Evolutionary conservation across 306 rosid genomes (phyloP).

Genomic region (Dicorynia guianensis): DNA sequence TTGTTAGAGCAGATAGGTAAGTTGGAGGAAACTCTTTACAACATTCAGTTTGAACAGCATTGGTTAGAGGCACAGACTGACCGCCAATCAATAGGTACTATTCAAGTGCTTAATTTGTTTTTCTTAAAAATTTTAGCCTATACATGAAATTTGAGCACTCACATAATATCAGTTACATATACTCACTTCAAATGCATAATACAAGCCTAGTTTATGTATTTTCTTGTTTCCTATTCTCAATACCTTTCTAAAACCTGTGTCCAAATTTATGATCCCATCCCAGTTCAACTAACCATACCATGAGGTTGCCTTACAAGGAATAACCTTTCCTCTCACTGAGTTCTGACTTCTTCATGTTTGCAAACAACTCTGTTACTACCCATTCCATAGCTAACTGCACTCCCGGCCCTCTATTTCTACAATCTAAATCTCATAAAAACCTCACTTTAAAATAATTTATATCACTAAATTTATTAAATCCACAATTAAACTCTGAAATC

Average conservation of each 20-base stretch:
- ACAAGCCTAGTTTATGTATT: slow-evolving; percentile 12
- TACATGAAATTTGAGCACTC: background rate
- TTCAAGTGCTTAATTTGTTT: slow-evolving; percentile 11
- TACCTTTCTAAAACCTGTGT: slow-evolving; percentile 15
- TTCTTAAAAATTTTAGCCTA: slow-evolving; percentile 9
- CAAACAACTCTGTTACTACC: too few relatives aligned
- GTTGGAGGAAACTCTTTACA: slow-evolving; percentile 94
- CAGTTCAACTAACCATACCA: slow-evolving; percentile 14
- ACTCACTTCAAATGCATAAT: background rate
- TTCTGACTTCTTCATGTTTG: background rate
- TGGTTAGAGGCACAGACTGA: slow-evolving; percentile 96
- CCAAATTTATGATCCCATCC: slow-evolving; percentile 4
- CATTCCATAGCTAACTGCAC: background rate
- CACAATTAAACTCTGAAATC: too few relatives aligned
- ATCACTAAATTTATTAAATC: too few relatives aligned
- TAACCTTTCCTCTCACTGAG: background rate
- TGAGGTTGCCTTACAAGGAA: background rate
- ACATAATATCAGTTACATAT: background rate
- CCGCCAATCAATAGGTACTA: slow-evolving; percentile 88
- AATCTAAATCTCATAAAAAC: too few relatives aligned
- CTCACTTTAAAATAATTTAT: too few relatives aligned
- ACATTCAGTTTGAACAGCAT: slow-evolving; percentile 93
- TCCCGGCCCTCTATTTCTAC: too few relatives aligned
- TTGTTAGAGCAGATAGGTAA: slow-evolving; percentile 82
- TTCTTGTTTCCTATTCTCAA: slow-evolving; percentile 16